Evolutionary conservation across 768 basidiomycete species (phyloP), one percentile per base, ranked within the genome.

Genomic region (Collybia nuda): DNA sequence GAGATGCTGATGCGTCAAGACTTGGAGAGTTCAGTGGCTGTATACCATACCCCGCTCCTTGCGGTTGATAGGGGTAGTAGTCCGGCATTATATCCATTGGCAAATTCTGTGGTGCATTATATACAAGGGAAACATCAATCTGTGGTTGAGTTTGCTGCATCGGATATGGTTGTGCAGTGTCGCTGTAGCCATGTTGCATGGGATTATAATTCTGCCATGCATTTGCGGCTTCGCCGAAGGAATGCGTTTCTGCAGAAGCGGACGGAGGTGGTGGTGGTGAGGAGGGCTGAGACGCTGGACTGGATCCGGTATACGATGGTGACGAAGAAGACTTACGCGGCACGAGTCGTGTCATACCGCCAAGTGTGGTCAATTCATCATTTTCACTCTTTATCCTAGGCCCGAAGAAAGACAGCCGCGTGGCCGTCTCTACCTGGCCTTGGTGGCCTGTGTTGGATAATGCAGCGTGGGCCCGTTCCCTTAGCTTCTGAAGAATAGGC

Each of bases 301-400:
- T 75, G 5, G 76, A 69, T 15, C 70, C 66, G 14, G 74, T 65
- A 38, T 70, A 68, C 6, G 75, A 71, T 5, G 71, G 66, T 2
- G 80, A 74, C 0, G 80, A 74, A 0, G 80, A 74, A 7, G 74
- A 68, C 53, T 78, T 75, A 12, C 80, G 72, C 0, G 83, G 66
- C 0, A 88, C 79, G 2, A 86, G 74, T 18, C 84, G 76, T 7
- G 84, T 85, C 68, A 79, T 79, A 2, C 86, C 85, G 19, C 82
- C 80, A 9, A 86, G 74, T 1, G 77, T 78, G 5, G 80, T 76
- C 35, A 86, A 60, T 49, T 84, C 85, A 35, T 85, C 84, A 21
- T 74, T 75, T 57, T 86, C 85, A 47, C 73, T 76, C 61, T 86
- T 85, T 52, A 82, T 67, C 15, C 64, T 72, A 5, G 75, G 64